Base-by-base conservation (phyloP, 1,139 yeast species). In the Taphrina sp. region DNA sequence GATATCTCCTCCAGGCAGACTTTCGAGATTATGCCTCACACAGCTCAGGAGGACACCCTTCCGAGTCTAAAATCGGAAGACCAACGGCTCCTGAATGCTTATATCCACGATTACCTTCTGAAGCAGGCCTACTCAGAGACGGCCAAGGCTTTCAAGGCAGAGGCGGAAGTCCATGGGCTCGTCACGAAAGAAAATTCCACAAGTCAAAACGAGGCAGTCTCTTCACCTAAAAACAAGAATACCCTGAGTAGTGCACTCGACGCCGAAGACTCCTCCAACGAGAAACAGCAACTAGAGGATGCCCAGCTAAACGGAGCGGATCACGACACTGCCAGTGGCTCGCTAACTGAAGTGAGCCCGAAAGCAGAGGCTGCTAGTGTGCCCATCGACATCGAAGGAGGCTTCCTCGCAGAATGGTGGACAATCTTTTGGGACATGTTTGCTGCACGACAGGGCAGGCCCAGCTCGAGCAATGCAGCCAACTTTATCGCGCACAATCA, bases 321-420 rank as follows among this genome's bases (percentile, higher is more conserved):
- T 5, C 2, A 22, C 2, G 33, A n/a, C 7, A 12, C 28, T 24
- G 3, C 31, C 17, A 14, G 28, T 14, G 19, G 44, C 17, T 16
- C 31, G 14, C 12, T 12, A 23, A 22, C 44, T 14, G 17, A 24
- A 23, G n/a, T n/a, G n/a, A 7, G 10, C 12, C 31, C 31, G 31
- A 26, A 26, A 12, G 10, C 12, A 7, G 31, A 7, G 7, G 12
- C 7, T 20, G 58, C 56, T 4, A 52, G 38, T 22, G 65, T 68
- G 12, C 70, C 71, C 22, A 67, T 71, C 56, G 73, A 88, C 66
- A 83, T 95, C 3, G 94, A 95, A 0, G 90, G 84, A 64, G 94
- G 96, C 7, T 89, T 87, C 65, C 72, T 89, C 43, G 82, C 79
- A 64, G 96, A 89, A 67, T 90, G 97, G 96, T 90, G 96, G 96